Conservation (phyloP, 257 asterid species). For the Voacanga thouarsii region DNA sequence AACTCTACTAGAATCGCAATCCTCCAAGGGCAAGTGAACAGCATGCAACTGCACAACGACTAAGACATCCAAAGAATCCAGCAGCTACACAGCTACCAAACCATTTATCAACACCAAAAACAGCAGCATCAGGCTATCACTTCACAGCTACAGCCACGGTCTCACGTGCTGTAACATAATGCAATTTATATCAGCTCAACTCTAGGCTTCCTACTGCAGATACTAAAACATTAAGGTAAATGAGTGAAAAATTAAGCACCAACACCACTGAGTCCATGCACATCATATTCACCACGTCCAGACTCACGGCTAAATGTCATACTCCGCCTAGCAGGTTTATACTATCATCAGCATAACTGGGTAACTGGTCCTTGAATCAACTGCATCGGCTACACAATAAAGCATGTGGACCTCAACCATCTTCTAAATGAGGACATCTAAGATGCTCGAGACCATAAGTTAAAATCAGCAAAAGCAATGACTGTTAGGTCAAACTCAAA, state of each 20-base stretch:
- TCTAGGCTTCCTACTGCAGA: slow-evolving; percentile 5
- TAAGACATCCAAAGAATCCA: slow-evolving; percentile 24
- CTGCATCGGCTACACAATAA: slow-evolving; percentile 31
- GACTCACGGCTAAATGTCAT: slow-evolving; percentile 4
- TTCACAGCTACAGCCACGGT: slow-evolving; percentile 47
- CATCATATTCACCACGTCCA: slow-evolving; percentile 18
- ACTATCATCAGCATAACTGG: slow-evolving; percentile 22
- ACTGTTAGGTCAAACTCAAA: slow-evolving; percentile 21
- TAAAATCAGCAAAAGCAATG: slow-evolving; percentile 17
- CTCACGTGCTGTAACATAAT: slow-evolving; percentile 47
- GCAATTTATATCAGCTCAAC: slow-evolving; percentile 35
- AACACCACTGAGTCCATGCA: neutral
- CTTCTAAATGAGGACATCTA: slow-evolving; percentile 31
- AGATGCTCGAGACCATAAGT: slow-evolving; percentile 23
- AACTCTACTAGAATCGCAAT: neutral
- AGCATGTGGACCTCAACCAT: slow-evolving; percentile 23
- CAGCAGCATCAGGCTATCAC: slow-evolving; percentile 40
- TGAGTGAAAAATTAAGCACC: slow-evolving; percentile 2
- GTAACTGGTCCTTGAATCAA: slow-evolving; percentile 25
- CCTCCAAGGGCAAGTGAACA: slow-evolving; percentile 15
- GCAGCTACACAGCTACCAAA: slow-evolving; percentile 51
- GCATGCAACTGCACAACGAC: slow-evolving; percentile 10
- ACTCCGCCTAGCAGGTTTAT: slow-evolving; percentile 14
- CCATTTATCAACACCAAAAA: slow-evolving; percentile 36
- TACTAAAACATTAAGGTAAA: neutral